Conservation (phyloP, 176 grass and related monocot genomes). For the Aegilops sharonensis region DNA sequence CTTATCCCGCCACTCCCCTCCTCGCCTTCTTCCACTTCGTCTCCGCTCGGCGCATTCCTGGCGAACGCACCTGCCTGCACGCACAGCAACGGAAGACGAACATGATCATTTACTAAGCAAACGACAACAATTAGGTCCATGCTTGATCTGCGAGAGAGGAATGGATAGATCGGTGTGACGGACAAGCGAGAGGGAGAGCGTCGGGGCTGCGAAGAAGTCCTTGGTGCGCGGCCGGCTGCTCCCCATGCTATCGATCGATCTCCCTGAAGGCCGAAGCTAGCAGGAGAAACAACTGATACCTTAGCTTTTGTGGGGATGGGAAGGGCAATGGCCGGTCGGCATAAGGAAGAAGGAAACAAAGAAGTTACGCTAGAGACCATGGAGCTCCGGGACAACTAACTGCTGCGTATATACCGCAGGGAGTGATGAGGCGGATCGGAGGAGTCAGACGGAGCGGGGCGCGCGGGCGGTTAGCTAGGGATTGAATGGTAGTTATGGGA, state of each 20-base stretch:
- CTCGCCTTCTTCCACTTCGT: constrained; percentile 41
- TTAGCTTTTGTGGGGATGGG: neutral
- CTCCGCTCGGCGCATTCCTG: constrained; percentile 29
- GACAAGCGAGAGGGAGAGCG: constrained; percentile 87
- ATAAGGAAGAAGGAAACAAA: constrained; percentile 75
- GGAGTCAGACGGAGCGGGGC: neutral
- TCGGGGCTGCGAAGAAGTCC: constrained; percentile 75
- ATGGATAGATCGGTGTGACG: constrained; percentile 20
- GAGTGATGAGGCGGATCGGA: neutral
- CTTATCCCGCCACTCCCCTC: constrained; percentile 26
- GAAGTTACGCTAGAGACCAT: constrained; percentile 36
- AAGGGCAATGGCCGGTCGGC: constrained; percentile 8
- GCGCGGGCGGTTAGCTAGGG: constrained; percentile 59
- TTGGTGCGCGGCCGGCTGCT: constrained; percentile 41
- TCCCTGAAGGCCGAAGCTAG: neutral
- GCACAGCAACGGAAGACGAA: neutral
- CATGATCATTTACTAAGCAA: neutral
- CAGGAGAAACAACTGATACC: neutral
- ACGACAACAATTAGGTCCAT: neutral
- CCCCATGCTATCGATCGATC: constrained; percentile 40
- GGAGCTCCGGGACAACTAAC: neutral
- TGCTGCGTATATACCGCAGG: neutral
- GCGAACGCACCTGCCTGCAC: constrained; percentile 65
- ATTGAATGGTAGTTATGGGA: constrained; percentile 84
- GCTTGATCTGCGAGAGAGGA: neutral